These are phyloP conservation scores for Coemansia sp. DNA, from an alignment of 192 early-diverging fungal species.

Conservation along the genomic window DNA sequence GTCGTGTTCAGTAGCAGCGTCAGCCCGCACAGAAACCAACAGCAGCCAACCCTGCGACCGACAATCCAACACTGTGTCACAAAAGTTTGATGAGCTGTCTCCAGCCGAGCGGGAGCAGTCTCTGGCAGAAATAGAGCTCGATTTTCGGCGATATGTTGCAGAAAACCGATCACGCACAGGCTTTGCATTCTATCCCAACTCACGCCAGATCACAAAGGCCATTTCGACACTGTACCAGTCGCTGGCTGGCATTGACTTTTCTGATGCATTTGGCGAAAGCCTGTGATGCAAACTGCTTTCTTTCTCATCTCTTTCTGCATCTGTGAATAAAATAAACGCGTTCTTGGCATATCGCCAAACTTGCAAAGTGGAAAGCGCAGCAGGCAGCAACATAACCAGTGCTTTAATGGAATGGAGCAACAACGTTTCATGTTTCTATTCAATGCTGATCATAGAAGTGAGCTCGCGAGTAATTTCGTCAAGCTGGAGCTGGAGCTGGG, in stretches of 20 bases:
- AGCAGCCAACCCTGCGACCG: neutral
- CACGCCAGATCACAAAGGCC: constrained; percentile 23
- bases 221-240: constrained; percentile 25
- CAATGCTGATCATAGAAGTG: neutral
- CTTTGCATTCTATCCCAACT: constrained; percentile 28
- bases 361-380: neutral
- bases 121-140: constrained; percentile 19
- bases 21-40: neutral
- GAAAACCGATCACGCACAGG: constrained; percentile 14
- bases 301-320: neutral
- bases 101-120: constrained; percentile 24
- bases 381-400: too few species aligned
- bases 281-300: neutral
- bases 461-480: constrained; percentile 29
- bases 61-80: neutral
- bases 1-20: neutral
- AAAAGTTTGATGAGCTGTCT: constrained; percentile 19
- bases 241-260: constrained; percentile 24
- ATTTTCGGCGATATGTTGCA: constrained; percentile 22
- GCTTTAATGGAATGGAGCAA: too few species aligned
- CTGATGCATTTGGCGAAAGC: constrained; percentile 6
- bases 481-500: constrained; percentile 40
- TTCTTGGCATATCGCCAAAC: too few species aligned
- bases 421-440: neutral
- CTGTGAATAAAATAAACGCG: neutral